Conservation (phyloP, 257 asterid species). For the Gentiana straminea region DNA sequence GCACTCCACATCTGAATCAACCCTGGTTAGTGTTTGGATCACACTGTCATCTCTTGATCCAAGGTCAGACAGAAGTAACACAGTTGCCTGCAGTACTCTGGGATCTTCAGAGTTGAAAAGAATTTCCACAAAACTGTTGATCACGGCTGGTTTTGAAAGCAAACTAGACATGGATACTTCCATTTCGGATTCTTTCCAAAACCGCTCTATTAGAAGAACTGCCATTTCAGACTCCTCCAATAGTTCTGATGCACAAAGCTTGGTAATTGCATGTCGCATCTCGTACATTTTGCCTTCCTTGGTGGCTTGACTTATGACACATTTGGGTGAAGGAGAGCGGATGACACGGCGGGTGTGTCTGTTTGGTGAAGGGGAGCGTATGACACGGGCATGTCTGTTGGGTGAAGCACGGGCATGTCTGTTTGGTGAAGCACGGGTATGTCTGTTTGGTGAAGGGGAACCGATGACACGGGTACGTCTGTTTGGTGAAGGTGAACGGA, state of each 20-base stretch:
- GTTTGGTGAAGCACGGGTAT: too few species aligned
- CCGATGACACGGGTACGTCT: not conserved
- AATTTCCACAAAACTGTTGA: constrained; percentile 63
- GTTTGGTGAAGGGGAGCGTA: not conserved
- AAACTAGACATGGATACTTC: constrained; percentile 27
- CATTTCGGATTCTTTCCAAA: constrained; percentile 29
- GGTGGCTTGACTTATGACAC: constrained; percentile 43
- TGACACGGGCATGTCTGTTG: not conserved
- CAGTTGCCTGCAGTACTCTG: constrained; percentile 37
- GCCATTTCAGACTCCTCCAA: constrained; percentile 54
- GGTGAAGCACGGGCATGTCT: not conserved
- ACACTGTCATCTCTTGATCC: constrained; percentile 45
- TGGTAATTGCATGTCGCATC: constrained; percentile 40
- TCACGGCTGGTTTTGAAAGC: constrained; percentile 55
- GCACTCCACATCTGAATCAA: constrained; percentile 68
- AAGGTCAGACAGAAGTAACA: constrained; percentile 49
- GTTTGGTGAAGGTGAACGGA: too few species aligned
- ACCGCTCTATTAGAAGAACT: constrained; percentile 38
- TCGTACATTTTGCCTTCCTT: constrained; percentile 36
- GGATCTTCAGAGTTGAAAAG: constrained; percentile 54
- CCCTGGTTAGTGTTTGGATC: constrained; percentile 54
- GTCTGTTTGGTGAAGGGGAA: too few species aligned
- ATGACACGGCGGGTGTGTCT: constrained; percentile 10
- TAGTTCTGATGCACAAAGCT: constrained; percentile 59
- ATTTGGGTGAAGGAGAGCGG: constrained; percentile 32